phyloP scores from a whole-genome alignment of 805 yeast species.

The Ogataea nonfermentans region DNA sequence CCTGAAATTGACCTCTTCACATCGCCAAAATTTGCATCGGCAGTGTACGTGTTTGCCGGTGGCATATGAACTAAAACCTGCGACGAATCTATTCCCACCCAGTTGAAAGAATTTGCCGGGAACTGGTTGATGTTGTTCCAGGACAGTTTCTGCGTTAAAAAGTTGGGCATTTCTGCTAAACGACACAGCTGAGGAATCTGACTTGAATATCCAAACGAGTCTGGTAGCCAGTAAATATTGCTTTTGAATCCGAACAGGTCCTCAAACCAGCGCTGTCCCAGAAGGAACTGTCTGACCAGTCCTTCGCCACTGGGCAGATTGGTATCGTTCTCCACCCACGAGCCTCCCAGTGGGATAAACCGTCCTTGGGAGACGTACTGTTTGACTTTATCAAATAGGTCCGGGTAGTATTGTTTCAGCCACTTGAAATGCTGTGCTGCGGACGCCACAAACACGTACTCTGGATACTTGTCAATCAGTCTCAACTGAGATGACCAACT shows the following conservation, averaged over 20 bases:
- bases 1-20: slow-evolving; percentile 75
- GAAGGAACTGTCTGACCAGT: slow-evolving; percentile 78
- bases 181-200: slow-evolving; percentile 94
- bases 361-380: slow-evolving; percentile 67
- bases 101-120: slow-evolving; percentile 88
- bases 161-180: slow-evolving; percentile 77
- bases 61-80: slow-evolving; percentile 97
- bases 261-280: slow-evolving; percentile 85
- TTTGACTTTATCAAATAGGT: slow-evolving; percentile 60
- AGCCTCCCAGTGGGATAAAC: slow-evolving; percentile 91
- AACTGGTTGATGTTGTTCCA: slow-evolving; percentile 95
- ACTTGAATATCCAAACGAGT: slow-evolving; percentile 93
- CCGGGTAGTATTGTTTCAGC: slow-evolving; percentile 86
- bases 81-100: slow-evolving; percentile 94
- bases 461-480: slow-evolving; percentile 83
- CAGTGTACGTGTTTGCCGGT: slow-evolving; percentile 94
- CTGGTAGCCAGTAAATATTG: slow-evolving; percentile 91
- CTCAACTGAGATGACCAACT: slow-evolving; percentile 94
- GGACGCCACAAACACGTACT: slow-evolving; percentile 90
- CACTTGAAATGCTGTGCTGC: slow-evolving; percentile 96
- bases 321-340: slow-evolving; percentile 98
- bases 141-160: slow-evolving; percentile 88
- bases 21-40: slow-evolving; percentile 90
- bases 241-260: slow-evolving; percentile 76
- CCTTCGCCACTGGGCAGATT: slow-evolving; percentile 96